These are phyloP conservation scores for Mortierella sp. DNA, from an alignment of 371 early-diverging fungal species.

Conservation along the genomic window DNA sequence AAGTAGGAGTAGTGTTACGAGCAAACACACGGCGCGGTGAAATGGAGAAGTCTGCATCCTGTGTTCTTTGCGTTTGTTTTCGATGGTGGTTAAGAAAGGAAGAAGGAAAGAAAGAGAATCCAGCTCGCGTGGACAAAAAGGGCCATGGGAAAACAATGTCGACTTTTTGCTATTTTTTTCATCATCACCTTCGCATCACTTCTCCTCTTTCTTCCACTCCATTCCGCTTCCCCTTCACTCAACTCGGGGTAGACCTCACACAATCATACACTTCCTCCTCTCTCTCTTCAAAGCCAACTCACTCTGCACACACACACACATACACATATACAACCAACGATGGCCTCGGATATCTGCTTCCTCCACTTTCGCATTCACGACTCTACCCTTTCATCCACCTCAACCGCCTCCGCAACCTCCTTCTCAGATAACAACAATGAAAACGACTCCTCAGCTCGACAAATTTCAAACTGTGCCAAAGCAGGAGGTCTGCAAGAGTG, in stretches of 20 bases:
- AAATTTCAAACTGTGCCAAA: not conserved
- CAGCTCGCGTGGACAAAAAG: no score
- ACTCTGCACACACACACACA: not conserved
- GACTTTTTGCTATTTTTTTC: not conserved
- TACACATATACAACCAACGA: not conserved
- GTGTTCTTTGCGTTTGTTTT: not conserved
- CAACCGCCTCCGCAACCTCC: not conserved
- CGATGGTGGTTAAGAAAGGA: not conserved
- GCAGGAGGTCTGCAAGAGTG: constrained; percentile 25
- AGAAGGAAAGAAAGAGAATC: not conserved
- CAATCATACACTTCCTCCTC: not conserved
- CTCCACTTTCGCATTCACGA: constrained; percentile 42
- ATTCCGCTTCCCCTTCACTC: not conserved
- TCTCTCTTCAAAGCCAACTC: not conserved
- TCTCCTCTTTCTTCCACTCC: not conserved
- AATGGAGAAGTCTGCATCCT: not conserved
- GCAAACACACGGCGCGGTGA: not conserved
- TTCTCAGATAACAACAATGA: not conserved
- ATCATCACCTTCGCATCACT: not conserved
- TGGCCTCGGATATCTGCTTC: constrained; percentile 22
- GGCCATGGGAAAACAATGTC: not conserved
- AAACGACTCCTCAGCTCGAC: not conserved
- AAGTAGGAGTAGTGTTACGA: not conserved
- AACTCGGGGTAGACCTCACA: no score
- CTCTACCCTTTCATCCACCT: not conserved